A percentile compares a stretch with the other conserved stretches of the same genome.
phyloP scores from a whole-genome alignment of 2,329 filamentous ascomycete genomes.

The Colletotrichum sp. region DNA sequence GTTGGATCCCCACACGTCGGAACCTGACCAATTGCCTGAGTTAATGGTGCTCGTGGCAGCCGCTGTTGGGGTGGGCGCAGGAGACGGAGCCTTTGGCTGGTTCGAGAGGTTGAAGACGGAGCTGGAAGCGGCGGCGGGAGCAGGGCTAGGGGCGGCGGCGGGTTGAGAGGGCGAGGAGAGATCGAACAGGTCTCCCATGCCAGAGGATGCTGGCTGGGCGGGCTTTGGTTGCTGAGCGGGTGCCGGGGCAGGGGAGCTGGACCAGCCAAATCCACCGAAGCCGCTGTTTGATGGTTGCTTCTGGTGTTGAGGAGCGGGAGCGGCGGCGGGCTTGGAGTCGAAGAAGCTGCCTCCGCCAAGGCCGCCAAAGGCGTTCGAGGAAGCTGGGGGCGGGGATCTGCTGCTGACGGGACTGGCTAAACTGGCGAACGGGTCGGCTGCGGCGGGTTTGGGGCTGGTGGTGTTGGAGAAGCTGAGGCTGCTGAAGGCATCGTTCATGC shows the following conservation, averaged over 20 bases:
- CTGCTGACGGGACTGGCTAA: constrained; percentile 46
- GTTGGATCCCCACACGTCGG: constrained; percentile 86
- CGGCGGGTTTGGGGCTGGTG: constrained; percentile 53
- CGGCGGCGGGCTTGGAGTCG: constrained; percentile 70
- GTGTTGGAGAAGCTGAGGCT: constrained; percentile 48
- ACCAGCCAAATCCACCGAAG: constrained; percentile 71
- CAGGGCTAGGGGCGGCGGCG: constrained; percentile 37
- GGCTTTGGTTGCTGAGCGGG: constrained; percentile 43
- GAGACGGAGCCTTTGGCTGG: constrained; percentile 46
- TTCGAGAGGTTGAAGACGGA: constrained; percentile 86
- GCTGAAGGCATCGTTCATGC: constrained; percentile 77
- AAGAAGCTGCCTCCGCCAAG: constrained; percentile 84
- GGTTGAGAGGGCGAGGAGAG: constrained; percentile 60
- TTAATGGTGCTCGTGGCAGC: constrained; percentile 33
- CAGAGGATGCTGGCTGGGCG: constrained; percentile 51
- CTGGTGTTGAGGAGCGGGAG: constrained; percentile 50
- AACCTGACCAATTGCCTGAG: constrained; percentile 47
- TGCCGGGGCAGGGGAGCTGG: constrained; percentile 50
- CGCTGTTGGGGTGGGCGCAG: constrained; percentile 44
- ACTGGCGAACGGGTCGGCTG: constrained; percentile 64
- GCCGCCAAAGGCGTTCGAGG: constrained; percentile 51
- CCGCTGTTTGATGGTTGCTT: constrained; percentile 60
- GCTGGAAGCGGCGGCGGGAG: constrained; percentile 45
- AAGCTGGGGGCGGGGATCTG: constrained; percentile 37
- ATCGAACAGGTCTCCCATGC: constrained; percentile 81